Evolutionary conservation across 345 rosid species (phyloP), one percentile per base, ranked within the genome.

Genomic region (Adansonia digitata): DNA sequence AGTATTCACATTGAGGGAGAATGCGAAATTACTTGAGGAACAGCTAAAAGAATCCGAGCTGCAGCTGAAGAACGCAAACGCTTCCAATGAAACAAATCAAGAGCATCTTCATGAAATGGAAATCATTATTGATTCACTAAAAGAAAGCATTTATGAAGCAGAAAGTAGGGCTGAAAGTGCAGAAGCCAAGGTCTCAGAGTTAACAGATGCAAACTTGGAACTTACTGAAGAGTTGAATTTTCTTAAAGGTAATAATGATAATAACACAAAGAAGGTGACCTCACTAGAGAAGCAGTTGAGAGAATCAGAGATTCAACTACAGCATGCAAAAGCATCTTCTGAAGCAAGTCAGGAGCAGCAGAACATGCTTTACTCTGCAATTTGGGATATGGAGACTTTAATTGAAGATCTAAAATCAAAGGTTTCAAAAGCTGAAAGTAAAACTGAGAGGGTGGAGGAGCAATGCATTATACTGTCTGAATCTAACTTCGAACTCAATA

Each of bases 381-480:
- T 95, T 75, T 95, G 98, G 99, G 99, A 95, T 79, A 95, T 95
- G 99, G 99, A 95, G 80, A 93, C 91, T 2, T 82, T 95, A 69
- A 92, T 95, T 45, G 98, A 92, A 77, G 99, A 95, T 80, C 83
- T 92, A 59, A 95, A 91, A 63, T 92, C 97, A 14, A 95, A 95
- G 83, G 97, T 90, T 48, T 84, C 94, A n/a, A 92, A 82, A 84
- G 96, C 97, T 43, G 99, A 94, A 79, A 86, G 83, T 79, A 88
- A 84, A 78, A 85, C 80, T 2, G 95, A 88, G 77, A 75, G 71
- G 37, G 85, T 78, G n/a, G 98, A 94, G 85, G 98, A 90, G 77
- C 90, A 86, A 74, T 91, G 97, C 73, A 78, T 86, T 75, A 70
- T 72, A 62, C 73, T 94, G 69, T 92, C 97, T 37, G 90, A 86